These are phyloP conservation scores for Peronospora farinosa DNA, from an alignment of 352 stramenopile genomes.

Conservation along the genomic window DNA sequence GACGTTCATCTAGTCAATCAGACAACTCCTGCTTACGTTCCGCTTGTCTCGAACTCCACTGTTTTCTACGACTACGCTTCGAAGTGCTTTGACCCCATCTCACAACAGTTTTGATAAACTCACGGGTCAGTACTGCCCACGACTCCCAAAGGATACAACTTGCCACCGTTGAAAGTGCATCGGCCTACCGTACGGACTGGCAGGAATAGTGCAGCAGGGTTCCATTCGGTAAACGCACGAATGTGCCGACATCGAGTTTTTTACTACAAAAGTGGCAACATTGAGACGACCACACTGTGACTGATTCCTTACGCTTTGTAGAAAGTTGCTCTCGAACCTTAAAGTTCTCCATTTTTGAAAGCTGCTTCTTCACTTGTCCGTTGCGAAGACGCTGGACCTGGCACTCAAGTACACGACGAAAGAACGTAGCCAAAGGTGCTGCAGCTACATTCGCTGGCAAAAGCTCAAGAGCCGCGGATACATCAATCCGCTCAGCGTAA, in stretches of 20 bases:
- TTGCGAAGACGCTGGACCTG: constrained; percentile 73
- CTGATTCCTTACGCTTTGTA: constrained; percentile 54
- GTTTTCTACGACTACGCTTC: constrained; percentile 40
- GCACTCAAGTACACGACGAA: constrained; percentile 65
- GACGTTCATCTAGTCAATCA: constrained; percentile 41
- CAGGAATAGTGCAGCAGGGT: constrained; percentile 73
- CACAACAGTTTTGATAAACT: constrained; percentile 64
- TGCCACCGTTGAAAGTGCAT: constrained; percentile 17
- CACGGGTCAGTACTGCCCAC: constrained; percentile 56
- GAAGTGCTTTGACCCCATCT: constrained; percentile 59
- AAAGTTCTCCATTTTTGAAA: constrained; percentile 87
- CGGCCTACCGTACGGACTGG: constrained; percentile 35
- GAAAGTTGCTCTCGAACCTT: constrained; percentile 62
- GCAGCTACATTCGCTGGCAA: constrained; percentile 54
- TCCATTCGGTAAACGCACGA: constrained; percentile 55
- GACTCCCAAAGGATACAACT: constrained; percentile 42
- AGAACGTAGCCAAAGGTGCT: constrained; percentile 48
- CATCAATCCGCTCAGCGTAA: constrained; percentile 77
- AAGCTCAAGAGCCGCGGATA: constrained; percentile 66
- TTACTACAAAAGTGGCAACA: constrained; percentile 65
- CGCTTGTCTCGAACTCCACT: constrained; percentile 44
- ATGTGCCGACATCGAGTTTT: constrained; percentile 61
- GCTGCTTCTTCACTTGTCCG: constrained; percentile 78
- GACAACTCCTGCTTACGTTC: constrained; percentile 38
- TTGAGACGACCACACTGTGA: constrained; percentile 73